Conservation (phyloP, 1,284 basidiomycete species). For the Moniliophthora roreri region DNA sequence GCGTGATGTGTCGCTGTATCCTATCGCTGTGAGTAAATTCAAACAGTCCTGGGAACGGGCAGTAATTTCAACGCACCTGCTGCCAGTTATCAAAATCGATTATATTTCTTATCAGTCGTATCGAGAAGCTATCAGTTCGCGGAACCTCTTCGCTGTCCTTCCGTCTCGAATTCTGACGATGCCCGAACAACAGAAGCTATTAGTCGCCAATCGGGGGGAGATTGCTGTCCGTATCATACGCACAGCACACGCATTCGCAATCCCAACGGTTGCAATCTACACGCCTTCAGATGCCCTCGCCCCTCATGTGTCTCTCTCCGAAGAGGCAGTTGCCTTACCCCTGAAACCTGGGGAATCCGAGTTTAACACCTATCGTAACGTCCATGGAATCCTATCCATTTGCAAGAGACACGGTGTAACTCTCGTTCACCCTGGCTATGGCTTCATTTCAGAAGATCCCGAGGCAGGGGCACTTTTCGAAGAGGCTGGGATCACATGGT, state of each 20-base stretch:
- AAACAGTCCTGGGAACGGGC: no score
- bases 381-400: slow-evolving; percentile 40
- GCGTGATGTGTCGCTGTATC: no score
- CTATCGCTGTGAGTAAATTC: no score
- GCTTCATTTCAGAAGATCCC: slow-evolving; percentile 68
- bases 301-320: slow-evolving; percentile 52
- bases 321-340: slow-evolving; percentile 43
- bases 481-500: slow-evolving; percentile 53
- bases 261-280: slow-evolving; percentile 55
- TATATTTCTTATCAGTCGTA: neutral
- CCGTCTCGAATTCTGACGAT: no score
- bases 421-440: slow-evolving; percentile 66
- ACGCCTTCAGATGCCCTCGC: slow-evolving; percentile 52
- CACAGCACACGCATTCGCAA: slow-evolving; percentile 47
- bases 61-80: no score
- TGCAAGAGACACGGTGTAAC: slow-evolving; percentile 46
- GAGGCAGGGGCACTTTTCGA: slow-evolving; percentile 52
- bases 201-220: slow-evolving; percentile 42
- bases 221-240: slow-evolving; percentile 56
- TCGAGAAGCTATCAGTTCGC: no score
- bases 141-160: slow-evolving; percentile 9
- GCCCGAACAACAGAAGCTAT: slow-evolving; percentile 30
- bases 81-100: no score
- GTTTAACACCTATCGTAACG: slow-evolving; percentile 43
- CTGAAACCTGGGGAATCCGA: slow-evolving; percentile 26